Conservation (phyloP, 2,329 filamentous ascomycete species). For the Penicillium sp. region DNA sequence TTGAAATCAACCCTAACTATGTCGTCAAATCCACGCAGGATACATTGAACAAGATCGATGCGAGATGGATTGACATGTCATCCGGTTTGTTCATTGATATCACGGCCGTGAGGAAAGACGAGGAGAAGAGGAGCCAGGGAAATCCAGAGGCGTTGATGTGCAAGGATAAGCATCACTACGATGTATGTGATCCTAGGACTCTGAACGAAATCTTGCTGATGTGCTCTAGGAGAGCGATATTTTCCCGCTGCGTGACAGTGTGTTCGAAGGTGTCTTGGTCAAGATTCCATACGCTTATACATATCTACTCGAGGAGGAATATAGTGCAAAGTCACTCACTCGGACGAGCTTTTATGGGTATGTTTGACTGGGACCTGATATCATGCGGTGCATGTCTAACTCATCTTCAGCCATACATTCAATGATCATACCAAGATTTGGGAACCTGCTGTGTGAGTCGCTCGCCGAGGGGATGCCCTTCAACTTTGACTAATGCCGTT, state of each 20-base stretch:
- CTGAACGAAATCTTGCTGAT: not conserved
- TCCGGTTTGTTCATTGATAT: slow-evolving; percentile 65
- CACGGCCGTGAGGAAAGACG: slow-evolving; percentile 55
- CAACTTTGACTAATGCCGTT: not conserved
- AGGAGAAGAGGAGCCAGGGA: slow-evolving; percentile 40
- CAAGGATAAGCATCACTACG: slow-evolving; percentile 60
- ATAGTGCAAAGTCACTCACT: slow-evolving; percentile 52
- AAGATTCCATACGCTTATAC: slow-evolving; percentile 60
- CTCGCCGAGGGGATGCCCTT: not conserved
- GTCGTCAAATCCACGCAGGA: slow-evolving; percentile 49
- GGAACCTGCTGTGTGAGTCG: slow-evolving; percentile 25
- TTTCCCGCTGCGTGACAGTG: slow-evolving; percentile 57
- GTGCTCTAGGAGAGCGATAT: slow-evolving; percentile 50
- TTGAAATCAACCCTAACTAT: slow-evolving; percentile 62
- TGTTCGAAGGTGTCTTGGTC: slow-evolving; percentile 56
- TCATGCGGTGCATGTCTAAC: not conserved
- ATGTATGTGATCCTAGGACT: slow-evolving; percentile 23
- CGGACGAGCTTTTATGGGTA: slow-evolving; percentile 48
- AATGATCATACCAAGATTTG: slow-evolving; percentile 34
- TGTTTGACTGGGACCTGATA: slow-evolving; percentile 3
- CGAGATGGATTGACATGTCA: slow-evolving; percentile 61
- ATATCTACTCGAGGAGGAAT: slow-evolving; percentile 56
- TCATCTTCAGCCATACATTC: slow-evolving; percentile 34
- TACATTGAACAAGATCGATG: slow-evolving; percentile 59
- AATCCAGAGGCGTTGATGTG: slow-evolving; percentile 51